Evolutionary conservation across 2,329 filamentous ascomycete genomes (phyloP).

Genomic region (Sclerotinia spermophila): DNA sequence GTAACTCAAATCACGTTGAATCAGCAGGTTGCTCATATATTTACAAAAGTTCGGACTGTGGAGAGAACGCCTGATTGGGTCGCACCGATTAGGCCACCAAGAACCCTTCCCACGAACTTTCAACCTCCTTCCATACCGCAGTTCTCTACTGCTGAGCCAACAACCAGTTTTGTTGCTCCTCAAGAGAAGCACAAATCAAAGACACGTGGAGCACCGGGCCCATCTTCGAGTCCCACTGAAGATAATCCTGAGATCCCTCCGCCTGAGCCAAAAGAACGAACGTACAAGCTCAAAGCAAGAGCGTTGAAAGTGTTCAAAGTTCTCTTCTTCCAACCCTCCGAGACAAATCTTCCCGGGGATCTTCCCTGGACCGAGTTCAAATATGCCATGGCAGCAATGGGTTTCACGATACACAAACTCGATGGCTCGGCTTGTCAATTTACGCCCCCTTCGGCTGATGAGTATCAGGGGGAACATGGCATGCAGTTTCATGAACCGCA

Average conservation of each 20-base stretch:
- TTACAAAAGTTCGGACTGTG: not conserved
- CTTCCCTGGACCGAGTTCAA: not conserved
- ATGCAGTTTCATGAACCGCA: not conserved
- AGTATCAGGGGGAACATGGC: not conserved
- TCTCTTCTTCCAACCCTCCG: not conserved
- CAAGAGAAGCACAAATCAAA: not conserved
- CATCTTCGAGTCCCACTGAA: not conserved
- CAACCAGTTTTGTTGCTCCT: not conserved
- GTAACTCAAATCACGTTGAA: not conserved
- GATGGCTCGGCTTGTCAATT: not conserved
- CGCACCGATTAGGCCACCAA: not conserved
- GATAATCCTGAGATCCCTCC: rapidly evolving
- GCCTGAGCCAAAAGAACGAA: not conserved
- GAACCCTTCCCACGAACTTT: not conserved
- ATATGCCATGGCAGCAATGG: not conserved
- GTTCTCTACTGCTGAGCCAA: not conserved
- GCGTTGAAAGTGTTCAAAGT: not conserved
- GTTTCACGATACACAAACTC: not conserved
- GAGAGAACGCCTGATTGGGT: not conserved
- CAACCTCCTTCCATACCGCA: not conserved
- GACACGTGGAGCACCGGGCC: not conserved
- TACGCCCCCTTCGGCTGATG: not conserved
- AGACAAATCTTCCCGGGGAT: not conserved
- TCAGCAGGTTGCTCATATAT: not conserved
- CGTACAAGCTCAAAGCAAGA: not conserved